Evolutionary conservation across 2,329 filamentous ascomycete genomes (phyloP).

Genomic region (Sclerotinia nivalis): DNA sequence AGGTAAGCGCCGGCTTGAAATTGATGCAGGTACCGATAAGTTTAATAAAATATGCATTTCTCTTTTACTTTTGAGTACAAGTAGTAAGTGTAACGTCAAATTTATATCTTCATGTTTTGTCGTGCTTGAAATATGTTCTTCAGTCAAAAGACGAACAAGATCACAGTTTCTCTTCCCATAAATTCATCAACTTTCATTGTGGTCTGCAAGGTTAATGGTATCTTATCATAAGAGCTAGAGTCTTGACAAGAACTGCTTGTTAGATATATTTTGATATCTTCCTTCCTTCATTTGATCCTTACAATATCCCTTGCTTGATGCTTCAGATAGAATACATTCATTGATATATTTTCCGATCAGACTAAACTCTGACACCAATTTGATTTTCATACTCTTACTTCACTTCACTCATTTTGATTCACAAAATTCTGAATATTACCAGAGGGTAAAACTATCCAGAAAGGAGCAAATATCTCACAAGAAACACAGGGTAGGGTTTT

Average conservation of each 20-base stretch:
- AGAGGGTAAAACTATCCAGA: not conserved
- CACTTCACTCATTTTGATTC: not conserved
- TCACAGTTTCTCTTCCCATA: not conserved
- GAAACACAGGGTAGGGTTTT: not conserved
- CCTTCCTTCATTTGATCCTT: not conserved
- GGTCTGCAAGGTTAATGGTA: not conserved
- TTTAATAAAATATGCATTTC: slow-evolving; percentile 23
- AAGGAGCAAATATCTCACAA: not conserved
- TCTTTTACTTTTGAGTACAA: not conserved
- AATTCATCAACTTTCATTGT: not conserved
- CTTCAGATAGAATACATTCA: not conserved
- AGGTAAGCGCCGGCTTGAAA: slow-evolving; percentile 17
- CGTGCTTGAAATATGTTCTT: not conserved
- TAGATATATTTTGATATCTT: not conserved
- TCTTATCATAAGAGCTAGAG: not conserved
- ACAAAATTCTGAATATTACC: not conserved
- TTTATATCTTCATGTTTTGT: slow-evolving; percentile 2
- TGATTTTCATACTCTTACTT: not conserved
- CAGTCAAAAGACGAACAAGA: not conserved
- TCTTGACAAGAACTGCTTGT: slow-evolving; percentile 1
- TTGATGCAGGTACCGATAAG: slow-evolving; percentile 25
- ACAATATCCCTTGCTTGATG: not conserved
- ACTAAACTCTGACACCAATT: not conserved
- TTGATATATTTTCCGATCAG: not conserved
- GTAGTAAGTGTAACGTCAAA: not conserved